Percentiles rank a stretch among this genome's conserved stretches.
phyloP scores from a whole-genome alignment of 768 basidiomycete genomes.

The Amyloporia xantha region DNA sequence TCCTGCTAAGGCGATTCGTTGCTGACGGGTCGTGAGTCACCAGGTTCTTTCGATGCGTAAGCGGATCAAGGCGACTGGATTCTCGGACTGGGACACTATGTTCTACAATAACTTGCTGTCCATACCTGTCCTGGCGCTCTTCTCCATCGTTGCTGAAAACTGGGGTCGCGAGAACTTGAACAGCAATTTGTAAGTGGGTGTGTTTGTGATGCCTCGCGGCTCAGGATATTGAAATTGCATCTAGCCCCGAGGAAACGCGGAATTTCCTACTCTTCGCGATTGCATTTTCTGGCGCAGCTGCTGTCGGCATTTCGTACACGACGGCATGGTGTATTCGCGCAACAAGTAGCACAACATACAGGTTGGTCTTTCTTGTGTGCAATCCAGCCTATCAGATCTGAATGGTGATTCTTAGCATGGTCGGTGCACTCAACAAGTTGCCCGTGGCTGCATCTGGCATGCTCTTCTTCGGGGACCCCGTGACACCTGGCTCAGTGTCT shows the following conservation, averaged over 20 bases:
- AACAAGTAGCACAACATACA: conserved; percentile 98
- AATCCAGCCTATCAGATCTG: not conserved
- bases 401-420: conserved; percentile 56
- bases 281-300: conserved; percentile 94
- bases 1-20: no score
- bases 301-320: conserved; percentile 96
- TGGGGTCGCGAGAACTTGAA: conserved; percentile 77
- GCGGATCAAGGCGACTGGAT: conserved; percentile 89
- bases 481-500: conserved; percentile 82
- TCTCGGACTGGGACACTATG: conserved; percentile 99
- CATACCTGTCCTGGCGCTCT: conserved; percentile 81
- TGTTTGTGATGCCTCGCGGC: not conserved
- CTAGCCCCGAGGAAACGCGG: conserved; percentile 78
- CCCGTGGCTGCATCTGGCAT: conserved; percentile 99
- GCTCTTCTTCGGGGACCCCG: conserved; percentile 91
- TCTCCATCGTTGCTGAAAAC: conserved; percentile 81
- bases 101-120: conserved; percentile 97
- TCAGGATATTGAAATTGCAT: no score
- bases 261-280: conserved; percentile 79
- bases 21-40: no score
- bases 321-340: conserved; percentile 98
- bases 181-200: conserved; percentile 78
- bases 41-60: conserved; percentile 96
- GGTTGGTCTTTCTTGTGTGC: conserved; percentile 38
- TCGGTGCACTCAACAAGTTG: conserved; percentile 94